These are phyloP conservation scores for Phytophthora europaea DNA, from an alignment of 352 stramenopile species.

Conservation along the genomic window DNA sequence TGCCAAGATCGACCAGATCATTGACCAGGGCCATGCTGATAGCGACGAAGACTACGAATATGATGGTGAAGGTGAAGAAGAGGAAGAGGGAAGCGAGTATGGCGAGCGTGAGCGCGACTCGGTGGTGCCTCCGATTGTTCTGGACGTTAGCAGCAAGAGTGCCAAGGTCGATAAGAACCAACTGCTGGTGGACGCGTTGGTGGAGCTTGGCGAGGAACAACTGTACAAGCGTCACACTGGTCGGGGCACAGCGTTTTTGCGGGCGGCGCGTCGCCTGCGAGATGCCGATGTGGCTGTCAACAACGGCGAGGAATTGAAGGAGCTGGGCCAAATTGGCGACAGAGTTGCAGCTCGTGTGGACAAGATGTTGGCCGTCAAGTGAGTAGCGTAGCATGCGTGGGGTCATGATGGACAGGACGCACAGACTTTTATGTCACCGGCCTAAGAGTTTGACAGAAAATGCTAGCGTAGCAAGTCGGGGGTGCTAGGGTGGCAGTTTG, in stretches of 20 bases:
- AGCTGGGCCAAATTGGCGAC: conserved; percentile 65
- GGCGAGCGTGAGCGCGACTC: conserved; percentile 24
- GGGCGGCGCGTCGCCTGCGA: conserved; percentile 65
- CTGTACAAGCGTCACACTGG: conserved; percentile 65
- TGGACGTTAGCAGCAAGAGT: conserved; percentile 52
- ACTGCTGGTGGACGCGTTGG: conserved; percentile 66
- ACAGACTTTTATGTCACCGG: conserved; percentile 5
- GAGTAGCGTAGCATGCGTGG: conserved; percentile 1
- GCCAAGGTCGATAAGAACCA: conserved; percentile 68
- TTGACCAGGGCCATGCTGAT: conserved; percentile 74
- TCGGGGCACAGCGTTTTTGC: conserved; percentile 70
- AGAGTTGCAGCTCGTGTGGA: conserved; percentile 75
- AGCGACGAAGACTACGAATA: conserved; percentile 74
- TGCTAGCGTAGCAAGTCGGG: background rate
- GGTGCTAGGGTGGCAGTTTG: conserved; percentile 11
- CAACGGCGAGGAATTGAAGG: conserved; percentile 60
- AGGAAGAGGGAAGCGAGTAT: conserved; percentile 42
- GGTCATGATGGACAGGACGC: background rate
- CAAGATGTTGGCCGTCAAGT: conserved; percentile 38
- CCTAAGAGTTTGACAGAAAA: background rate
- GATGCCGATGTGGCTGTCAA: conserved; percentile 58
- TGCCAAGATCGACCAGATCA: conserved; percentile 82
- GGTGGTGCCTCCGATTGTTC: conserved; percentile 55
- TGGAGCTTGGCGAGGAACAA: conserved; percentile 66
- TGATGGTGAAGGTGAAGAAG: conserved; percentile 35